Percentiles rank a stretch among this genome's conserved stretches.
Conservation (phyloP, 1,139 yeast genomes). For the Wickerhamomyces sp. region DNA sequence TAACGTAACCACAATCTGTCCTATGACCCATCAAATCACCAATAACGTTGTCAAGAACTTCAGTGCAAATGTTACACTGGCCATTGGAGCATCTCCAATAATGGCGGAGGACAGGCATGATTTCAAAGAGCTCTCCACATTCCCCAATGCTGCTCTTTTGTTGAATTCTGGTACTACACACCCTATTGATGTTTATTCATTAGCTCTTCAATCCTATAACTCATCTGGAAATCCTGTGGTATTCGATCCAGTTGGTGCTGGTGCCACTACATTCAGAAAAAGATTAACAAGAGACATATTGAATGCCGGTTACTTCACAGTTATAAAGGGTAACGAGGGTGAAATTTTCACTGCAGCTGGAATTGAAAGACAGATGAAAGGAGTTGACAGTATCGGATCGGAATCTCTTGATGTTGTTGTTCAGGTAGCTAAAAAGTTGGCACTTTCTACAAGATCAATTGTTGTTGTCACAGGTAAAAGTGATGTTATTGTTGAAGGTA, state of each 20-base stretch:
- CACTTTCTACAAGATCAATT: conserved; percentile 50
- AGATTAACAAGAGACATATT: conserved; percentile 45
- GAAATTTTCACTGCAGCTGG: conserved; percentile 57
- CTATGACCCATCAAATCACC: conserved; percentile 84
- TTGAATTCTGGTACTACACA: conserved; percentile 71
- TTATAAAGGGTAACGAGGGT: conserved; percentile 85
- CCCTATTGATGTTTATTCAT: conserved; percentile 38
- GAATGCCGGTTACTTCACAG: conserved; percentile 54
- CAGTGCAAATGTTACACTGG: conserved; percentile 84
- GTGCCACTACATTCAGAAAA: conserved; percentile 65
- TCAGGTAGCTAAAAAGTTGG: conserved; percentile 46
- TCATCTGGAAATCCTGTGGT: conserved; percentile 54
- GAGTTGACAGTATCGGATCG: conserved; percentile 59
- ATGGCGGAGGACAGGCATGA: conserved; percentile 82
- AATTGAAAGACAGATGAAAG: conserved; percentile 49
- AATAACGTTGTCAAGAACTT: conserved; percentile 86
- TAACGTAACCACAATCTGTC: conserved; percentile 28
- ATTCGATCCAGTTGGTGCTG: conserved; percentile 91
- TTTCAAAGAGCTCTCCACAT: conserved; percentile 57
- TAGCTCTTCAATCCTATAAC: conserved; percentile 60
- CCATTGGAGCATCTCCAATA: conserved; percentile 83
- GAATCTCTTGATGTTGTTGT: conserved; percentile 27
- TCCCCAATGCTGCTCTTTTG: conserved; percentile 52
- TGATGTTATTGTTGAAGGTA: conserved; percentile 45
- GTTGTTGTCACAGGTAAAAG: conserved; percentile 66